A percentile compares a stretch with the other conserved stretches of the same genome.
Conservation (phyloP, 2,329 filamentous ascomycete species). For the Penicillium sp. region DNA sequence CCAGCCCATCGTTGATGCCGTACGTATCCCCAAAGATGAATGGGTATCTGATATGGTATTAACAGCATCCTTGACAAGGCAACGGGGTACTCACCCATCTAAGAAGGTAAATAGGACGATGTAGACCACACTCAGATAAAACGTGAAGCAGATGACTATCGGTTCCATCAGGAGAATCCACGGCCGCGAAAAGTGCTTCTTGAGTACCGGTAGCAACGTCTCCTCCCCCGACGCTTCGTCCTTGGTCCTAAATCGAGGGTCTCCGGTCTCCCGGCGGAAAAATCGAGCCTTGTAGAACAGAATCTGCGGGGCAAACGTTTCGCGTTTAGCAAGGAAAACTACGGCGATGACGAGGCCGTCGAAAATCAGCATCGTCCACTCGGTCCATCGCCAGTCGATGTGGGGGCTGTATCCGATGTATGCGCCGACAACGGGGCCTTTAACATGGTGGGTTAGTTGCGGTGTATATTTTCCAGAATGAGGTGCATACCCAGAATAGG, state of each 20-base stretch:
- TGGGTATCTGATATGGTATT: conserved; percentile 37
- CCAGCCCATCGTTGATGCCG: conserved; percentile 51
- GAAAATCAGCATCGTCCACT: conserved; percentile 51
- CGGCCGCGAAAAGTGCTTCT: conserved; percentile 6
- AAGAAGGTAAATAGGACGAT: conserved; percentile 40
- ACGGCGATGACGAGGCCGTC: conserved; percentile 38
- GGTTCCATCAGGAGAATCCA: conserved; percentile 30
- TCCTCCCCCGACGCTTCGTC: conserved; percentile 38
- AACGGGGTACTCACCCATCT: conserved; percentile 38
- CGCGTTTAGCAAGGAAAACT: conserved; percentile 52
- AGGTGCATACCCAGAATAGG: conserved; percentile 23
- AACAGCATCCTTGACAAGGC: not conserved
- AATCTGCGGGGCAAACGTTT: conserved; percentile 54
- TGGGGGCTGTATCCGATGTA: conserved; percentile 20
- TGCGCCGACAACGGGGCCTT: conserved; percentile 22
- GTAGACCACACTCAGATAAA: conserved; percentile 37
- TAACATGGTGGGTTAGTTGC: not conserved
- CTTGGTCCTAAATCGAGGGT: conserved; percentile 52
- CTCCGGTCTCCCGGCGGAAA: conserved; percentile 45
- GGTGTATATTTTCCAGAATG: not conserved
- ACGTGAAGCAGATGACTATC: conserved; percentile 29
- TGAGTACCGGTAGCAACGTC: not conserved
- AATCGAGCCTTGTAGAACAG: conserved; percentile 50
- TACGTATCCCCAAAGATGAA: conserved; percentile 58
- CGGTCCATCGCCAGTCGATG: conserved; percentile 44